Conservation (phyloP, 1,139 yeast species). For the Zygoascus hellenicus region DNA sequence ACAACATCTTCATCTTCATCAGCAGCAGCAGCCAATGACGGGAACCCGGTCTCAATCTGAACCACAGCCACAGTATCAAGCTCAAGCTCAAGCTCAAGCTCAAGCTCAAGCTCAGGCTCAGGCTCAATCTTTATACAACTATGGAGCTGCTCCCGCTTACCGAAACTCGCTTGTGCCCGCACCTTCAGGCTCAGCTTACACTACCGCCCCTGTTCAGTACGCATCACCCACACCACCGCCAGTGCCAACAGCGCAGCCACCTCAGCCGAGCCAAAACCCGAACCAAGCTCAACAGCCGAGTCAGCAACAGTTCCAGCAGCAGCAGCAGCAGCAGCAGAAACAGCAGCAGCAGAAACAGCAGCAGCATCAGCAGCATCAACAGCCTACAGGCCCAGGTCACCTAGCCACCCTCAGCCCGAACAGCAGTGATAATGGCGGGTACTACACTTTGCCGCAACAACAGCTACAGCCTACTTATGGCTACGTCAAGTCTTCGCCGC, state of each 20-base stretch:
- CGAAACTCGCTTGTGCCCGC: not conserved
- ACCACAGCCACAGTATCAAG: not conserved
- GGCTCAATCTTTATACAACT: not conserved
- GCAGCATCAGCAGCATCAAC: constrained; percentile 2
- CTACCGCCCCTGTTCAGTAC: constrained; percentile 7
- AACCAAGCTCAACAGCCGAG: constrained; percentile 13
- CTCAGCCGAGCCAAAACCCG: constrained; percentile 9
- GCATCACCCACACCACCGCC: constrained; percentile 6
- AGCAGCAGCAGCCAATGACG: constrained; percentile 12
- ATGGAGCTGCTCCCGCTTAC: not conserved
- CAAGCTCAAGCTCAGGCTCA: constrained; percentile 5
- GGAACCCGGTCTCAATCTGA: not conserved
- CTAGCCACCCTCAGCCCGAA: no score
- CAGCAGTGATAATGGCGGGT: no score
- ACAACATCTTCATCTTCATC: constrained; percentile 17
- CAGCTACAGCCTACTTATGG: no score
- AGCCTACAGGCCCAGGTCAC: no score
- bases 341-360: constrained; percentile 11
- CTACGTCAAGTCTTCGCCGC: no score
- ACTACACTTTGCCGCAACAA: no score
- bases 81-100: not conserved
- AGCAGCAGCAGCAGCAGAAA: constrained; percentile 7
- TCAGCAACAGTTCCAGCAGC: constrained; percentile 4
- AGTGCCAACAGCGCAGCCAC: not conserved
- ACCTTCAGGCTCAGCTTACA: constrained; percentile 1